phyloP scores from a whole-genome alignment of 495 filamentous ascomycete species.

The Neurospora sp. region DNA sequence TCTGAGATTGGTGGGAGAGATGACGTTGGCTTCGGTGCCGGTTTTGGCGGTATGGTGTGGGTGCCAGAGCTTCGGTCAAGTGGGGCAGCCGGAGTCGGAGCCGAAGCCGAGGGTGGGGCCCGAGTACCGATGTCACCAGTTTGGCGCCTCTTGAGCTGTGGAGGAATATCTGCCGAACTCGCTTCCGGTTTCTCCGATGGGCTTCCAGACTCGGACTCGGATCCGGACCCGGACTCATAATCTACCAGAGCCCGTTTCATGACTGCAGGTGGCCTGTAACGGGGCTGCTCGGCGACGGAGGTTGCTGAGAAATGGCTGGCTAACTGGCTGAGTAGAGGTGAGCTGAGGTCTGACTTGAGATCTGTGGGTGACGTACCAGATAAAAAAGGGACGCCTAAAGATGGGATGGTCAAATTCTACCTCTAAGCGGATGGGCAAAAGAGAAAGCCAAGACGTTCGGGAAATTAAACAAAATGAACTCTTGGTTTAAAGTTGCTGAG shows the following conservation, averaged over 20 bases:
- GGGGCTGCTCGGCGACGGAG: neutral
- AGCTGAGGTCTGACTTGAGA: neutral
- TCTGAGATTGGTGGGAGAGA: constrained; percentile 72
- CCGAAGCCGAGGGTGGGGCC: neutral
- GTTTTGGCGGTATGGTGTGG: neutral
- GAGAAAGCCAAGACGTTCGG: neutral
- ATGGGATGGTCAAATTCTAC: neutral
- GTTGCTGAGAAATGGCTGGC: neutral
- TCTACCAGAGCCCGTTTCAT: neutral
- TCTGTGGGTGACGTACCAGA: neutral
- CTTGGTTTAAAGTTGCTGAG: neutral
- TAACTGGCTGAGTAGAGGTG: neutral
- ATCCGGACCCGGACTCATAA: neutral
- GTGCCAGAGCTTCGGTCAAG: neutral
- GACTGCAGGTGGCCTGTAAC: neutral
- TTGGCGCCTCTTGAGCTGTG: neutral
- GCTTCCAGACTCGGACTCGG: neutral
- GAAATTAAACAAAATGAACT: neutral
- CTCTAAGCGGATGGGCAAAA: neutral
- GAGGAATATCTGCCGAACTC: neutral
- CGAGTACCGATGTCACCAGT: neutral
- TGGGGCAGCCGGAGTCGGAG: neutral
- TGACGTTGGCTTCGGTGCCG: constrained; percentile 7
- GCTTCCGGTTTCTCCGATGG: neutral
- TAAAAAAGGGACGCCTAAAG: neutral